A percentile compares a stretch with the other conserved stretches of the same genome.
Evolutionary conservation across 305 asterid species (phyloP).

Genomic region (Solanum hybrid): DNA sequence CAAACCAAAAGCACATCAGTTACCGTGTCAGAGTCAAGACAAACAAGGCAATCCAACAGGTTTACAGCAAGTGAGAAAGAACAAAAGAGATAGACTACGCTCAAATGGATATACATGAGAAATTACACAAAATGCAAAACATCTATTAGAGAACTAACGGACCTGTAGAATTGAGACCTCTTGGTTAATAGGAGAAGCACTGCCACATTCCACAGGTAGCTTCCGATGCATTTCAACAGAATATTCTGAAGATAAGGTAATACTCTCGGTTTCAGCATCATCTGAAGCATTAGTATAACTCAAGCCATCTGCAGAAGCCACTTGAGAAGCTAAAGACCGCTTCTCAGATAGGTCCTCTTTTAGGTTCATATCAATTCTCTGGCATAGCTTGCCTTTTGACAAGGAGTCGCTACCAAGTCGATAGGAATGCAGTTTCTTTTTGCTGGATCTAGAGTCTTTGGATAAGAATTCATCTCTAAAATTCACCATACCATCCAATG

Average conservation of each 20-base stretch:
- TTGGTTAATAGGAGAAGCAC: constrained; percentile 22
- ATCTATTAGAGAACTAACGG: constrained; percentile 16
- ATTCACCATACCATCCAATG: constrained; percentile 31
- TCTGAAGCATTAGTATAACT: constrained; percentile 25
- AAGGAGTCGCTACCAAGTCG: constrained; percentile 29
- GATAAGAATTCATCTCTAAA: constrained; percentile 23
- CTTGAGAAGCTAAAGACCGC: constrained; percentile 17
- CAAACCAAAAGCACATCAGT: background rate
- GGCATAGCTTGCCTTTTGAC: constrained; percentile 29
- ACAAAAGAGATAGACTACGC: background rate
- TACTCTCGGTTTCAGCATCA: constrained; percentile 29
- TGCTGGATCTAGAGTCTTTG: constrained; percentile 29
- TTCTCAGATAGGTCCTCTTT: constrained; percentile 23
- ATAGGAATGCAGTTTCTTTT: constrained; percentile 29
- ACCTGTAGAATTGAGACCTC: constrained; percentile 45
- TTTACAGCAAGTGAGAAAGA: background rate
- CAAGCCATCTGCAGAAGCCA: constrained; percentile 17
- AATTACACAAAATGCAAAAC: background rate
- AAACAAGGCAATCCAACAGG: background rate
- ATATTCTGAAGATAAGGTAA: constrained; percentile 25
- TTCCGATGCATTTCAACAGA: constrained; percentile 21
- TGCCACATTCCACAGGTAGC: constrained; percentile 19
- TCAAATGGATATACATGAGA: background rate
- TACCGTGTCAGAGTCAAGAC: background rate
- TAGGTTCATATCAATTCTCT: constrained; percentile 31